Base-by-base conservation (phyloP, 2,329 filamentous ascomycete species). In the Juglanconis oblonga region DNA sequence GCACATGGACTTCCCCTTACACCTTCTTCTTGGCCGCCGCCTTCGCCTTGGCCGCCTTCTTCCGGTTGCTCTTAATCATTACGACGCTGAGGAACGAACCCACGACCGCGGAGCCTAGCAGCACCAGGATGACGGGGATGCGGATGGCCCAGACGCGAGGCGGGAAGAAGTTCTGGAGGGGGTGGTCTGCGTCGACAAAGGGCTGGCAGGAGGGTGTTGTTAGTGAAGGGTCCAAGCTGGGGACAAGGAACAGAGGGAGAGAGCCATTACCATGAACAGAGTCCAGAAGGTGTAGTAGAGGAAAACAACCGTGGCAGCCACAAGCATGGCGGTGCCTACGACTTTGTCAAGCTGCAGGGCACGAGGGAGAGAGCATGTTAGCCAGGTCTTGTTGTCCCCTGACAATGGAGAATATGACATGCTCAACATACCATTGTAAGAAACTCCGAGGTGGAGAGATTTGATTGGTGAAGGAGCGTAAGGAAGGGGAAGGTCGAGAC, bases 71-170 rank as follows among this genome's bases (percentile, higher is more conserved):
- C 75, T 91, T 87, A 79, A 99, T 98, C 95, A 99, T 99, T 72
- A 99, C 94, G 72, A 97, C 88, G 70, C 90, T 89, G 67, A 99
- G 83, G 82, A 99, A 99, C 62, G 92, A 96, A 65, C 95, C 95
- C 63, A 99, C 94, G 62, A 99, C 92, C 62, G 95, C 92, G 62
- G 89, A 93, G 65, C 89, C 93, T 67, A 99, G 83, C 51, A 99
- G 87, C 65, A 97, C 89, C 67, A 99, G 87, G 74, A 99, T 97
- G 69, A 99, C 94, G 68, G 95, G 95, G 71, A 99, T 95, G 75
- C 95, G 93, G 74, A 99, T 97, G 63, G 95, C 95, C 95, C 95
- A 99, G 74, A 97, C 93, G 74, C 95, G 93, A 51, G 94, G 94
- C 64, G 92, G 95, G 81, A 99, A 99, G 80, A 98, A 84, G 74